Percentiles rank a stretch among this genome's conserved stretches.
These are phyloP conservation scores for Xylariaceae sp. DNA, from an alignment of 2,329 filamentous ascomycete genomes.

Conservation along the genomic window DNA sequence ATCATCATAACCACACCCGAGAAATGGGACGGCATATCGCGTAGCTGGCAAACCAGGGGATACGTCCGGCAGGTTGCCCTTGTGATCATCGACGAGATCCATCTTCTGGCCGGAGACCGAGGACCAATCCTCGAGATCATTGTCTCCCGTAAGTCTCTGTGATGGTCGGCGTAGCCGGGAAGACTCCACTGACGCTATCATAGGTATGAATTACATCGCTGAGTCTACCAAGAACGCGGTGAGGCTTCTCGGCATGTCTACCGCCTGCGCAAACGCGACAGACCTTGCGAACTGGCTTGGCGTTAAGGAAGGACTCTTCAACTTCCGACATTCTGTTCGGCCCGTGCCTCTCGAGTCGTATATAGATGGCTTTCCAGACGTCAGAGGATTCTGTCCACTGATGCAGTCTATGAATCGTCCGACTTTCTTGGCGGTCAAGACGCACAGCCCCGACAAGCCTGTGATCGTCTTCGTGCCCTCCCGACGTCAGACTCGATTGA, in stretches of 20 bases:
- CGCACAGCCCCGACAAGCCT: slow-evolving; percentile 90
- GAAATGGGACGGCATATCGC: slow-evolving; percentile 99
- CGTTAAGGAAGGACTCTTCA: slow-evolving; percentile 92
- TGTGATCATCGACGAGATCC: slow-evolving; percentile 98
- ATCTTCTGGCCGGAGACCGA: slow-evolving; percentile 90
- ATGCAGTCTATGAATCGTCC: slow-evolving; percentile 99
- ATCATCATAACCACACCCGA: slow-evolving; percentile 99
- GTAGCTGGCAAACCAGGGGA: slow-evolving; percentile 95
- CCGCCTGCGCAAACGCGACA: slow-evolving; percentile 89
- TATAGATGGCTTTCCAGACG: slow-evolving; percentile 94
- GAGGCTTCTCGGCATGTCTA: slow-evolving; percentile 95
- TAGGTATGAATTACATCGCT: slow-evolving; percentile 96
- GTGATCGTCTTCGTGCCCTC: slow-evolving; percentile 98
- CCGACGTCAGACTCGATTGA: slow-evolving; percentile 86
- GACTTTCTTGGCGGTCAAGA: slow-evolving; percentile 93
- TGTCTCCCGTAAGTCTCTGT: slow-evolving; percentile 49
- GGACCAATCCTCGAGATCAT: slow-evolving; percentile 98
- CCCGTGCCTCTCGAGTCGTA: slow-evolving; percentile 93
- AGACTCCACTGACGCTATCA: slow-evolving; percentile 26
- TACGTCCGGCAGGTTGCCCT: slow-evolving; percentile 93
- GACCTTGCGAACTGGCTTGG: slow-evolving; percentile 96
- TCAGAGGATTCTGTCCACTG: slow-evolving; percentile 88
- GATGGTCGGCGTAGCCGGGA: neutral
- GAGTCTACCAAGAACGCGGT: slow-evolving; percentile 86
- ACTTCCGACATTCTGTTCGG: slow-evolving; percentile 93